Base-by-base conservation (phyloP, 2,329 filamentous ascomycete genomes). In the Diplocarpon mali region DNA sequence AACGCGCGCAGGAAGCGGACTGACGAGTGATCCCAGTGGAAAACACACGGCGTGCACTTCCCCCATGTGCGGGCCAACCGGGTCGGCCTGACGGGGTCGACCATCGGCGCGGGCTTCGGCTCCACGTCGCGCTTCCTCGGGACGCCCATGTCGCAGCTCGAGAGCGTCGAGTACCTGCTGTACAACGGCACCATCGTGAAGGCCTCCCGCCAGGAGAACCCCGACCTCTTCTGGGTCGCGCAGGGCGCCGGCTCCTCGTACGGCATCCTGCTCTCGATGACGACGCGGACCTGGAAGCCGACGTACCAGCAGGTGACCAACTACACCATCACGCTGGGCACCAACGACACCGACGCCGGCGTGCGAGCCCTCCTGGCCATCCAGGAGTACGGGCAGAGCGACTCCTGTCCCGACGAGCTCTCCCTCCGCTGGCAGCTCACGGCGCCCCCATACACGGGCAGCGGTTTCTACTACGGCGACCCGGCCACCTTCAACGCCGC, bases 251-350 rank as follows among this genome's bases (percentile, higher is more conserved):
- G 42, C 13, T 45, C 42, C 0, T 45, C 42, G 1, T 45, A 40
- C 11, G 42, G 42, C 1, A n/a, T 45, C 7, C 24, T 45, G 5
- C 36, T 45, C 2, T 39, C 36, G 1, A 9, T 45, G 4, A 45
- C 42, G n/a, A 45, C 42, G 5, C 39, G 13, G 31, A 45, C 42
- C 13, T 45, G 42, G 42, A 45, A 45, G 9, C 42, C 42, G 2
- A 34, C 34, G 4, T 40, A 40, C 17, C 3, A n/a, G 5, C 36
- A 45, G 35, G 42, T 45, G 5, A 45, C 42, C 8, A 45, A 45
- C 24, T 45, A 35, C 31, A 45, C 42, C 10, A 40, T 45, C 30
- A 40, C 17, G 2, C 16, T 45, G 3, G 42, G 29, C 1, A 38
- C 39, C 2, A 20, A 32, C 8, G 42, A 40, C 14, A 35, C 40